Evolutionary conservation across 2,329 filamentous ascomycete species (phyloP).

Genomic region (Diplocarpon mali): DNA sequence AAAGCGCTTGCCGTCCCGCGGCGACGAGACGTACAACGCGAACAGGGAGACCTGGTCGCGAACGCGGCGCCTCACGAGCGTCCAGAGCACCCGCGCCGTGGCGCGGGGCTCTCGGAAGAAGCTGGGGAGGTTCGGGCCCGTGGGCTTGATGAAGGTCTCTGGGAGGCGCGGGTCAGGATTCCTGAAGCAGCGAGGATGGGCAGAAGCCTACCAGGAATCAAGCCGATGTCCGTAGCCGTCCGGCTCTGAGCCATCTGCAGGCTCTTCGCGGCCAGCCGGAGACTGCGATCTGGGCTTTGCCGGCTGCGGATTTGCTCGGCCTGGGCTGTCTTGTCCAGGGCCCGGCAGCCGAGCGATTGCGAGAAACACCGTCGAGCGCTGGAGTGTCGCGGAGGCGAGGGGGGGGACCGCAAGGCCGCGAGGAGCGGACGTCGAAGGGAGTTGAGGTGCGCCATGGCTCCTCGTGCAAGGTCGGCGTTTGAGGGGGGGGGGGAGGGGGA

Average conservation of each 20-base stretch:
- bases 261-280: slow-evolving; percentile 10
- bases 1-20: slow-evolving; percentile 7
- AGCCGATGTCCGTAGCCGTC: slow-evolving; percentile 20
- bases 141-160: slow-evolving; percentile 30
- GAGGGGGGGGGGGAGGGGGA: no score
- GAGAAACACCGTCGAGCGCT: slow-evolving; percentile 18
- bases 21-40: slow-evolving; percentile 14
- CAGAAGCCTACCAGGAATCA: slow-evolving; percentile 18
- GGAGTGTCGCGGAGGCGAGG: neutral
- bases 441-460: slow-evolving; percentile 6
- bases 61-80: slow-evolving; percentile 16
- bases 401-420: slow-evolving; percentile 4
- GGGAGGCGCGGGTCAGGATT: slow-evolving; percentile 8
- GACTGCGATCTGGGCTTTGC: slow-evolving; percentile 10
- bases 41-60: slow-evolving; percentile 17
- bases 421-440: slow-evolving; percentile 19
- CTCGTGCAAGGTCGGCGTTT: neutral
- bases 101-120: slow-evolving; percentile 19
- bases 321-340: neutral
- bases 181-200: neutral
- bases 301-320: slow-evolving; percentile 1
- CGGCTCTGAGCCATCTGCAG: neutral
- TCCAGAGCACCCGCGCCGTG: slow-evolving; percentile 23
- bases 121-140: slow-evolving; percentile 23
- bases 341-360: slow-evolving; percentile 7